Percentiles rank a stretch among this genome's conserved stretches.
Evolutionary conservation across 768 basidiomycete species (phyloP).

Genomic region (Lactifluus subvellereus): DNA sequence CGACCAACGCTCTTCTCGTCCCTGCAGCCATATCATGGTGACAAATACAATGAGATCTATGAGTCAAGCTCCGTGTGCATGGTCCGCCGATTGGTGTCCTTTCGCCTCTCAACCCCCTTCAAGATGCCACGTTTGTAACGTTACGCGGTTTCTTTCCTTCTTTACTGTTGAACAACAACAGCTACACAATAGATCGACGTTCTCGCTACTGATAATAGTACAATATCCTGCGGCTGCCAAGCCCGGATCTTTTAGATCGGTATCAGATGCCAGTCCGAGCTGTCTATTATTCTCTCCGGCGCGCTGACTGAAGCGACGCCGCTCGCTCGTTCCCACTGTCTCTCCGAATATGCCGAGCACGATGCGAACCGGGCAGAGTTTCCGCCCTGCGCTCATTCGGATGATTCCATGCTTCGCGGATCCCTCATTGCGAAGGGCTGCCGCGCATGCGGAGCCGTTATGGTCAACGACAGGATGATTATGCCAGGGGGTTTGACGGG

Average conservation of each 20-base stretch:
- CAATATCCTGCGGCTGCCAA: background rate
- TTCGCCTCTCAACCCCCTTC: background rate
- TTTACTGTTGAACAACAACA: background rate
- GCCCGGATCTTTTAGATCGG: background rate
- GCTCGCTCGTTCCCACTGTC: background rate
- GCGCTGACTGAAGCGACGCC: background rate
- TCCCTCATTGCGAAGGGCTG: background rate
- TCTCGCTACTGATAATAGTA: background rate
- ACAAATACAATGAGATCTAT: background rate
- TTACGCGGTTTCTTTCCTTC: background rate
- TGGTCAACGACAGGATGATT: background rate
- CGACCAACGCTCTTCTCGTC: background rate
- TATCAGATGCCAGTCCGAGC: background rate
- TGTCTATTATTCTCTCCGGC: background rate
- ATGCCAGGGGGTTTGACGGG: background rate
- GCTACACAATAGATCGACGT: background rate
- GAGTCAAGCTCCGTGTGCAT: slow-evolving; percentile 4
- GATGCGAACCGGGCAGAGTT: background rate
- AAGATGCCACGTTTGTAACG: background rate
- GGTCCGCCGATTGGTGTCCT: slow-evolving; percentile 3
- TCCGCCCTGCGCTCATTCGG: background rate
- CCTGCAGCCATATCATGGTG: background rate
- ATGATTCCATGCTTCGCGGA: background rate
- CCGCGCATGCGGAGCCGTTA: background rate
- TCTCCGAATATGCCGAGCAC: background rate